A percentile compares a stretch with the other conserved stretches of the same genome.
Conservation (phyloP, 345 rosid genomes). For the Bruguiera parviflora region DNA sequence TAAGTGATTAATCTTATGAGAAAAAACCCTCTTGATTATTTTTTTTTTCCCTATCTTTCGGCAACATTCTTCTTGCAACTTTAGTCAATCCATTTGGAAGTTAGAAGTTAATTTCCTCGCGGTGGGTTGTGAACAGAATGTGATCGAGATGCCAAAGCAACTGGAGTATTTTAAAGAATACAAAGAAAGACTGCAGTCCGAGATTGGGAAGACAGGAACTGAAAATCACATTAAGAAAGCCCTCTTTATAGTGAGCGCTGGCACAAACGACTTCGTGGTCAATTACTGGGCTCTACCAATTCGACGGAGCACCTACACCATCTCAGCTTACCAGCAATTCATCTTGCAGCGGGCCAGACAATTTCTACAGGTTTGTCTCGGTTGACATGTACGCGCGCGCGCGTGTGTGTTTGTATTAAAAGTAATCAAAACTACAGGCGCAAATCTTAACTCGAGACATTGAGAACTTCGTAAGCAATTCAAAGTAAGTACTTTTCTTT, state of each 20-base stretch:
- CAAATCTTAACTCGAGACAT: too few species aligned
- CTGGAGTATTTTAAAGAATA: conserved; percentile 53
- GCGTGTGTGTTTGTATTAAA: too few species aligned
- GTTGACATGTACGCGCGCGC: too few species aligned
- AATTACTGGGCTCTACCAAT: conserved; percentile 55
- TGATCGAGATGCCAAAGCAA: conserved; percentile 38
- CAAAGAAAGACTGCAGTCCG: conserved; percentile 36
- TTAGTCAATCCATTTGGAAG: too few species aligned
- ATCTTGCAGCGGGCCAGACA: conserved; percentile 40
- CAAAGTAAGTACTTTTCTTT: too few species aligned
- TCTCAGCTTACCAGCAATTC: conserved; percentile 54
- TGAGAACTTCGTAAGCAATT: too few species aligned
- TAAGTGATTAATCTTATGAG: too few species aligned
- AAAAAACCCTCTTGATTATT: too few species aligned
- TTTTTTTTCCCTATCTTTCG: too few species aligned
- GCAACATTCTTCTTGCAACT: too few species aligned
- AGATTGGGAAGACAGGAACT: conserved; percentile 35
- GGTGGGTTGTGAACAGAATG: conserved; percentile 30
- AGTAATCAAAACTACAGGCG: too few species aligned
- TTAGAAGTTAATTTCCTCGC: too few species aligned
- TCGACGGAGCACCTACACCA: conserved; percentile 45
- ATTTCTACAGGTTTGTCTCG: conserved; percentile 41
- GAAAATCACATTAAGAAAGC: conserved; percentile 38
- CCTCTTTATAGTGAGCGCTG: conserved; percentile 39
- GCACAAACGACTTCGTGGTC: conserved; percentile 58